Percentiles rank a stretch among this genome's conserved stretches.
Conservation (phyloP, 169 alveolate species). For the Plasmodium yoelii region DNA sequence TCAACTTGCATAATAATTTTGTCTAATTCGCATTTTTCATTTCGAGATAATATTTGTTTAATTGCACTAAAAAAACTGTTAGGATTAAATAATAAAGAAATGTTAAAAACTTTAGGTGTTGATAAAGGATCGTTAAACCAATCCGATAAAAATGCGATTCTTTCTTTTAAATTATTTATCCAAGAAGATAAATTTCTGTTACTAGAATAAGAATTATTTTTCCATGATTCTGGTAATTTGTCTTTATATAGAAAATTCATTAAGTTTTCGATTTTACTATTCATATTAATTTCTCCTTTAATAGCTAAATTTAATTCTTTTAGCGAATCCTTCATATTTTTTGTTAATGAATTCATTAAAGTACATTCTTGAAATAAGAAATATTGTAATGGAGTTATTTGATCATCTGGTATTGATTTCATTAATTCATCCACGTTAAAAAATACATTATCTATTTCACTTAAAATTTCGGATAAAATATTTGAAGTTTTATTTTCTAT, state of each 20-base stretch:
- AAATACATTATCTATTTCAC: constrained; percentile 55
- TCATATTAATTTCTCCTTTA: constrained; percentile 95
- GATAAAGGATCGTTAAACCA: constrained; percentile 94
- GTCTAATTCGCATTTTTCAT: constrained; percentile 93
- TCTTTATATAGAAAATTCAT: constrained; percentile 90
- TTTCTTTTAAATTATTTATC: constrained; percentile 92
- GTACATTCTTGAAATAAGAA: constrained; percentile 77
- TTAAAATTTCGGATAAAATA: constrained; percentile 47
- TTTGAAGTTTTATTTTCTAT: constrained; percentile 39
- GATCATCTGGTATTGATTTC: constrained; percentile 89
- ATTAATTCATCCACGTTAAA: constrained; percentile 65
- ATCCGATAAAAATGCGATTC: constrained; percentile 92
- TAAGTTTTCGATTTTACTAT: constrained; percentile 92
- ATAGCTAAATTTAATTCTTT: constrained; percentile 94
- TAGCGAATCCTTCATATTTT: constrained; percentile 81
- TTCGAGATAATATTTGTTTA: constrained; percentile 94
- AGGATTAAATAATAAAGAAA: constrained; percentile 95
- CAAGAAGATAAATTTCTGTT: constrained; percentile 94
- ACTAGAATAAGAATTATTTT: constrained; percentile 93
- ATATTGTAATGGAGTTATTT: constrained; percentile 88
- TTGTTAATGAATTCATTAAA: constrained; percentile 38
- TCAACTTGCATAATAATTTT: constrained; percentile 94
- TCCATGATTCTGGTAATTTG: constrained; percentile 94
- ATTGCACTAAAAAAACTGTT: constrained; percentile 97
- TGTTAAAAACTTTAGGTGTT: constrained; percentile 93